Evolutionary conservation across 1,284 basidiomycete genomes (phyloP), one percentile per base, ranked within the genome.

Genomic region (Xanthoconium separans): DNA sequence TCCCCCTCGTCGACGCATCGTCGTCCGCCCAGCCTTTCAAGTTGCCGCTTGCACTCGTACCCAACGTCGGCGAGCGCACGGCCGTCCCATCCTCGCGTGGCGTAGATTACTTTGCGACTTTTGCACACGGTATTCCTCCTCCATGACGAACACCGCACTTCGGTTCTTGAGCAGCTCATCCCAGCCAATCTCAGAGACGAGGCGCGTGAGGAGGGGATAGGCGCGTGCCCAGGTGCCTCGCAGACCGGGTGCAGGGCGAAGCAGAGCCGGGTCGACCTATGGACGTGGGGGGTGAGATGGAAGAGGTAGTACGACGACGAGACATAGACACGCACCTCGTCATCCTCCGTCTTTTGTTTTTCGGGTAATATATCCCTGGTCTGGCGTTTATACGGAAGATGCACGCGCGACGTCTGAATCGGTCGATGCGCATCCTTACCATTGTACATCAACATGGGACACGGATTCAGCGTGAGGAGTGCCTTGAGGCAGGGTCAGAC

Each of bases 361-460:
- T 89, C 86, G 0, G 88, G 88, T 1, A 90, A 72, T 44, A 90
- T 86, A 45, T 98, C 93, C 10, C 87, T 84, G 59, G 98, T 95
- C 45, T 89, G 84, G 42, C 85, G 81, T 61, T 90, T 90, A 66
- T 93, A 84, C 1, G 96, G 97, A 8, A 98, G 77, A 70, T 97
- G 93, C 13, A 94, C 84, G 51, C 87, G 84, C 1, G 89, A 79
- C 2, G 95, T 88, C 2, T 89, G 81, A 7, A 98, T 85, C 73
- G 86, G 87, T 8, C 95, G 84, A 70, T 99, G 97, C 11, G 91
- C 78, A 71, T 99, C 97, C 16, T 95, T 87, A 52, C 97, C 96
- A 69, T 98, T 98, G 76, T 93, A 99, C 2, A 96, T 98, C 74
- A 99, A 99, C 96, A 99, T 99, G 1, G 96, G 96, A 75, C 97